Conservation (phyloP, 2,329 filamentous ascomycete species). For the Fusarium lateritium region DNA sequence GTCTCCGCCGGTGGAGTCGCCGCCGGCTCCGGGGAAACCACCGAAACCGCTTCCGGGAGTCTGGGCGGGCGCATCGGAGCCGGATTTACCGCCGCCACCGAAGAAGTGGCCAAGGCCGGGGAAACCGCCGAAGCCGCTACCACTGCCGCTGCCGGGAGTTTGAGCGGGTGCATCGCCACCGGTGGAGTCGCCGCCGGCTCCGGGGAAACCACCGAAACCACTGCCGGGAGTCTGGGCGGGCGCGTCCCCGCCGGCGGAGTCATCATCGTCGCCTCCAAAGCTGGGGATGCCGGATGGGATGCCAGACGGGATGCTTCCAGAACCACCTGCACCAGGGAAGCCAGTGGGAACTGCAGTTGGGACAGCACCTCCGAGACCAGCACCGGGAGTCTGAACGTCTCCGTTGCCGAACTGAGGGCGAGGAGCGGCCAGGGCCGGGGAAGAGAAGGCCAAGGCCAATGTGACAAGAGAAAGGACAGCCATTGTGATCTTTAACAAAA, state of each 20-base stretch:
- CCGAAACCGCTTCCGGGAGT: slow-evolving; percentile 10
- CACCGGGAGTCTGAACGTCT: slow-evolving; percentile 29
- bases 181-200: background rate
- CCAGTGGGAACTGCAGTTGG: slow-evolving; percentile 21
- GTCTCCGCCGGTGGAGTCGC: background rate
- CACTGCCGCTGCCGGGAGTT: background rate
- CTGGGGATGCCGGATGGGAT: slow-evolving; percentile 14
- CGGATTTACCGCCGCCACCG: background rate
- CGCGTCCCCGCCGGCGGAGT: background rate
- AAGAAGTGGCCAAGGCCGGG: background rate
- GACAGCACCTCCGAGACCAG: slow-evolving; percentile 25
- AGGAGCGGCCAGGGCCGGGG: slow-evolving; percentile 41
- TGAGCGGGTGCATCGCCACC: background rate
- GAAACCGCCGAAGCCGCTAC: slow-evolving; percentile 3
- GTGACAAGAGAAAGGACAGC: slow-evolving; percentile 48
- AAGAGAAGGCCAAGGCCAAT: slow-evolving; percentile 48
- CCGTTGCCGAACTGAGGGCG: slow-evolving; percentile 32
- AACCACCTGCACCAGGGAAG: slow-evolving; percentile 15
- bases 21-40: background rate
- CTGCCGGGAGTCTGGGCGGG: slow-evolving; percentile 8
- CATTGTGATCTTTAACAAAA: slow-evolving; percentile 40
- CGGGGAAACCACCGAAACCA: slow-evolving; percentile 3
- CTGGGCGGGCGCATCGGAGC: too few relatives aligned
- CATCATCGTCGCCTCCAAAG: slow-evolving; percentile 8
- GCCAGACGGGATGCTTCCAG: slow-evolving; percentile 18